phyloP scores from a whole-genome alignment of 2,329 filamentous ascomycete genomes.

The Orbilia oligospora region DNA sequence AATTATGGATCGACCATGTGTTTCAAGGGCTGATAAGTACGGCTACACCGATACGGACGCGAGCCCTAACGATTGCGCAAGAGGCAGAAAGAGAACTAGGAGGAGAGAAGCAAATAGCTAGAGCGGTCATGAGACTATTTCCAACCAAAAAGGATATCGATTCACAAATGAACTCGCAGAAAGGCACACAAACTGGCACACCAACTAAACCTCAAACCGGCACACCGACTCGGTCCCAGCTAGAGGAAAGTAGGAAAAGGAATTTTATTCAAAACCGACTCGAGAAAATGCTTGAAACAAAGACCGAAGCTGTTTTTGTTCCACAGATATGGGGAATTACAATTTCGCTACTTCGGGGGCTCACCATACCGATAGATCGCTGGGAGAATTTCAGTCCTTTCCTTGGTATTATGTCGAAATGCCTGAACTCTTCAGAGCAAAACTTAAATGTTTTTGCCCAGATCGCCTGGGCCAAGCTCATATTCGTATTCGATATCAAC shows the following conservation, averaged over 20 bases:
- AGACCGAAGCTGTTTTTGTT: constrained; percentile 76
- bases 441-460: constrained; percentile 82
- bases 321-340: constrained; percentile 92
- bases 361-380: constrained; percentile 68
- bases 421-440: constrained; percentile 84
- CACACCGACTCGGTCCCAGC: constrained; percentile 65
- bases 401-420: constrained; percentile 83
- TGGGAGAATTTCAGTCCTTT: constrained; percentile 83
- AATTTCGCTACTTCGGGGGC: constrained; percentile 81
- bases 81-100: constrained; percentile 79
- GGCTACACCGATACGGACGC: constrained; percentile 80
- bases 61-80: constrained; percentile 81
- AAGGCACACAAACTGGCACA: background rate
- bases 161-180: background rate
- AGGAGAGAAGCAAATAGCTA: constrained; percentile 77
- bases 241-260: constrained; percentile 13
- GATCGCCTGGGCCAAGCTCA: constrained; percentile 86
- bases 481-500: constrained; percentile 80
- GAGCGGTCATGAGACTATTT: constrained; percentile 73
- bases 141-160: constrained; percentile 69
- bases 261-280: constrained; percentile 70
- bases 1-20: constrained; percentile 85
- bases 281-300: constrained; percentile 75
- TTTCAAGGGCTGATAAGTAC: constrained; percentile 85
- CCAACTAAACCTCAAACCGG: constrained; percentile 64